phyloP scores from a whole-genome alignment of 2,329 filamentous ascomycete species.

The Coniochaeta sp. region DNA sequence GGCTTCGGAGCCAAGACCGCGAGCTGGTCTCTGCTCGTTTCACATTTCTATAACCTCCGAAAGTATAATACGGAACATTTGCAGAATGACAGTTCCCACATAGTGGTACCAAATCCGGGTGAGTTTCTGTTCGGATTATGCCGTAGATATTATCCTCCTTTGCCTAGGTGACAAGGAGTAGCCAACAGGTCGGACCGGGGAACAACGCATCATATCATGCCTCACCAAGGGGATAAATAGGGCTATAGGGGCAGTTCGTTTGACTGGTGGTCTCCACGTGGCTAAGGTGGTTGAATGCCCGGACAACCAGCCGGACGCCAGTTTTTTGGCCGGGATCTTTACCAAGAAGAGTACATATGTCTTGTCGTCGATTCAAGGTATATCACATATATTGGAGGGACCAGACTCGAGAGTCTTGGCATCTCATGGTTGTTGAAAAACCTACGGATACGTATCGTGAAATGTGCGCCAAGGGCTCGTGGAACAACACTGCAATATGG shows the following conservation, averaged over 20 bases:
- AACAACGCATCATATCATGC: neutral
- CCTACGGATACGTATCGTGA: neutral
- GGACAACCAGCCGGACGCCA: neutral
- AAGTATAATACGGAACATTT: neutral
- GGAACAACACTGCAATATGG: neutral
- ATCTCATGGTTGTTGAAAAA: neutral
- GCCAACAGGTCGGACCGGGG: neutral
- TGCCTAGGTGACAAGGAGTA: neutral
- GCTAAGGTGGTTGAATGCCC: constrained; percentile 1
- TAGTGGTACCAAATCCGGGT: neutral
- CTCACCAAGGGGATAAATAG: neutral
- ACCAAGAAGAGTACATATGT: neutral
- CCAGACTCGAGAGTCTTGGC: neutral
- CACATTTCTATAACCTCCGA: neutral
- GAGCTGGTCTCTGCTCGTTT: neutral
- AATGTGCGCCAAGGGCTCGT: neutral
- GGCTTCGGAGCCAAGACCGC: neutral
- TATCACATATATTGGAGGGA: neutral
- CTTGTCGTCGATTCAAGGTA: neutral
- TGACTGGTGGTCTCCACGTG: neutral
- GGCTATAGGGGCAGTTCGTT: neutral
- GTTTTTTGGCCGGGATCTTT: neutral
- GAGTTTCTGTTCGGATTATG: neutral
- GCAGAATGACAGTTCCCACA: neutral
- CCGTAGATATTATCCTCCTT: neutral